These are phyloP conservation scores for Triticum dicoccoides DNA, from an alignment of 176 grass and related monocot species.

Conservation along the genomic window DNA sequence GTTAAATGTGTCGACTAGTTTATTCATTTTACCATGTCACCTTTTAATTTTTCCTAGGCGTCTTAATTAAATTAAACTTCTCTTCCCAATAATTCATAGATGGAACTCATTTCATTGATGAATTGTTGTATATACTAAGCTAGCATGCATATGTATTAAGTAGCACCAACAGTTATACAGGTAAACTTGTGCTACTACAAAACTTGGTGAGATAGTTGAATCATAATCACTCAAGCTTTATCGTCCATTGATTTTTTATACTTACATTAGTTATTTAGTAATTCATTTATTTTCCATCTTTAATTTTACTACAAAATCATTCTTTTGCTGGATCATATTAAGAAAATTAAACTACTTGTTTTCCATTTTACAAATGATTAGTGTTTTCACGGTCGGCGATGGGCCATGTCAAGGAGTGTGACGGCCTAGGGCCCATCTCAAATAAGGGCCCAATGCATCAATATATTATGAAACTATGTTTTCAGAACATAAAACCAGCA, in stretches of 20 bases:
- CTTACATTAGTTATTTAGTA: background rate
- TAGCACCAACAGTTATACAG: background rate
- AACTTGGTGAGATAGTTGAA: background rate
- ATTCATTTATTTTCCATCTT: background rate
- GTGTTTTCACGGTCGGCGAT: too few relatives aligned
- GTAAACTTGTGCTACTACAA: background rate
- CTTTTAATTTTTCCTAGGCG: background rate
- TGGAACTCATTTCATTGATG: background rate
- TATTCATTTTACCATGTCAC: background rate
- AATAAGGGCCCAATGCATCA: too few relatives aligned
- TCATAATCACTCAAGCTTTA: background rate
- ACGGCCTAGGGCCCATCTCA: too few relatives aligned
- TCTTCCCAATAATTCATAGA: too few relatives aligned
- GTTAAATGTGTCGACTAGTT: background rate
- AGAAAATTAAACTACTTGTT: background rate
- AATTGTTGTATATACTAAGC: background rate
- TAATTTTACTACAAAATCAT: background rate
- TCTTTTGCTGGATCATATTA: background rate
- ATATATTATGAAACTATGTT: too few relatives aligned
- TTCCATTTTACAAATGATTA: background rate
- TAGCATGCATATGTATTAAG: too few relatives aligned
- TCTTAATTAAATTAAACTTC: background rate
- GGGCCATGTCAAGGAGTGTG: too few relatives aligned
- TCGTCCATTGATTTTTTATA: background rate
- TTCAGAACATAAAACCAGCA: too few relatives aligned